Percentiles rank a stretch among this genome's conserved stretches.
Evolutionary conservation across 148 eudicot genomes (phyloP).

Genomic region (Pharnaceum exiguum): DNA sequence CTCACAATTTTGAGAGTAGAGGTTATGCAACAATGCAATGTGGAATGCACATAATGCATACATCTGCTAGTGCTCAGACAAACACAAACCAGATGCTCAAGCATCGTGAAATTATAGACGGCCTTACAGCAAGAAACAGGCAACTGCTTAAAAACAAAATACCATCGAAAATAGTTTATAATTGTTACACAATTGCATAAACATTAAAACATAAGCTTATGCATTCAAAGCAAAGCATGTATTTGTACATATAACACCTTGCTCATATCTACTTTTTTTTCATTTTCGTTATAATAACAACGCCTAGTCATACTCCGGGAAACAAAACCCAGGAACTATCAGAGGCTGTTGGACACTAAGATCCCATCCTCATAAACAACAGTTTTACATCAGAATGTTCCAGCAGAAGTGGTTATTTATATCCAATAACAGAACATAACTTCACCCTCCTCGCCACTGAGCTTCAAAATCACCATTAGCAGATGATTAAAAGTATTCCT

Average conservation of each 20-base stretch:
- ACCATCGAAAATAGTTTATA: too few species aligned
- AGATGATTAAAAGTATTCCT: slow-evolving; percentile 21
- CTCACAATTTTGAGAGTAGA: too few species aligned
- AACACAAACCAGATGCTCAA: too few species aligned
- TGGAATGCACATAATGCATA: too few species aligned
- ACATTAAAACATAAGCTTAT: neutral
- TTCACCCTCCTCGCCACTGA: slow-evolving; percentile 15
- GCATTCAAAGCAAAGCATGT: slow-evolving; percentile 14
- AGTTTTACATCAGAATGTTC: slow-evolving; percentile 19
- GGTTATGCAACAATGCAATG: too few species aligned
- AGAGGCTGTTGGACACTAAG: slow-evolving; percentile 5
- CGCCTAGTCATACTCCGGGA: slow-evolving; percentile 8
- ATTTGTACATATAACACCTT: slow-evolving; percentile 19
- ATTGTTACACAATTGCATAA: too few species aligned
- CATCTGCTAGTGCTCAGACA: too few species aligned
- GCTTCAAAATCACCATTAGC: slow-evolving; percentile 14
- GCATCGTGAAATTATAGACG: too few species aligned
- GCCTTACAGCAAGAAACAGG: too few species aligned
- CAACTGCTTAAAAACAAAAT: too few species aligned
- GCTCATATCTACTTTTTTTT: neutral
- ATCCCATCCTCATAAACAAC: slow-evolving; percentile 18
- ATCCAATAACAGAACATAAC: slow-evolving; percentile 19
- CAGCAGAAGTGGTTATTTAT: slow-evolving; percentile 18
- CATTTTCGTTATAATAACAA: neutral
- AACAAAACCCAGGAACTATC: neutral